Conservation (phyloP, 371 early-diverging fungal genomes). For the Neoconidiobolus thromboides region DNA sequence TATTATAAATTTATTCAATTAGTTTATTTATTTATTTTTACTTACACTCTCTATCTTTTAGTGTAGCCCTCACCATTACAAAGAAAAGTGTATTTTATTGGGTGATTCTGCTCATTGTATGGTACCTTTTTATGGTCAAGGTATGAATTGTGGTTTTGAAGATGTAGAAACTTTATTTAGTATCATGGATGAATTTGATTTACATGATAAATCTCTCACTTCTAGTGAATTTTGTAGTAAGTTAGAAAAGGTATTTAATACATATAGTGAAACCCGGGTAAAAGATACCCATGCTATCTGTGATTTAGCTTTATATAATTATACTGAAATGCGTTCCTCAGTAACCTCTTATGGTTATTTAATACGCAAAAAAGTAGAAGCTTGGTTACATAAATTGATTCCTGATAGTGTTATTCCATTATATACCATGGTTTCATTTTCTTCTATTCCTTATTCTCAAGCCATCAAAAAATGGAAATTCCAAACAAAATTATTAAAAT, state of each 20-base stretch:
- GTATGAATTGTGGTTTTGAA: slow-evolving; percentile 97
- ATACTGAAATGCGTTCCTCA: slow-evolving; percentile 80
- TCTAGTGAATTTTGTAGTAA: neutral
- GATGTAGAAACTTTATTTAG: slow-evolving; percentile 63
- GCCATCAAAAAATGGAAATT: slow-evolving; percentile 35
- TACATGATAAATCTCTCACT: slow-evolving; percentile 15
- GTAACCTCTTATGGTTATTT: slow-evolving; percentile 54
- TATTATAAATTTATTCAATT: neutral
- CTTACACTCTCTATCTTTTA: slow-evolving; percentile 49
- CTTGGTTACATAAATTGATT: slow-evolving; percentile 39
- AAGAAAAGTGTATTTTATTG: slow-evolving; percentile 52
- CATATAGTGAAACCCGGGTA: slow-evolving; percentile 50
- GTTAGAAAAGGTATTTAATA: slow-evolving; percentile 35
- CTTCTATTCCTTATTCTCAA: slow-evolving; percentile 65
- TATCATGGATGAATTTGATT: slow-evolving; percentile 28
- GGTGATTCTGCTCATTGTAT: slow-evolving; percentile 96
- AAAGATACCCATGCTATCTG: slow-evolving; percentile 80
- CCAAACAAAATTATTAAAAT: slow-evolving; percentile 12
- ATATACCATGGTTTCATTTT: slow-evolving; percentile 92
- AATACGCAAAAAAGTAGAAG: slow-evolving; percentile 59
- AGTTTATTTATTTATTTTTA: slow-evolving; percentile 30
- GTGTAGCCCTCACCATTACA: slow-evolving; percentile 12
- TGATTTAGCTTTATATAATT: slow-evolving; percentile 86
- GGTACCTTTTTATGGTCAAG: slow-evolving; percentile 94
- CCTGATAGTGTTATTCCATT: slow-evolving; percentile 66